These are phyloP conservation scores for Aspergillus ochraceoroseus DNA, from an alignment of 2,329 filamentous ascomycete species.

Conservation along the genomic window DNA sequence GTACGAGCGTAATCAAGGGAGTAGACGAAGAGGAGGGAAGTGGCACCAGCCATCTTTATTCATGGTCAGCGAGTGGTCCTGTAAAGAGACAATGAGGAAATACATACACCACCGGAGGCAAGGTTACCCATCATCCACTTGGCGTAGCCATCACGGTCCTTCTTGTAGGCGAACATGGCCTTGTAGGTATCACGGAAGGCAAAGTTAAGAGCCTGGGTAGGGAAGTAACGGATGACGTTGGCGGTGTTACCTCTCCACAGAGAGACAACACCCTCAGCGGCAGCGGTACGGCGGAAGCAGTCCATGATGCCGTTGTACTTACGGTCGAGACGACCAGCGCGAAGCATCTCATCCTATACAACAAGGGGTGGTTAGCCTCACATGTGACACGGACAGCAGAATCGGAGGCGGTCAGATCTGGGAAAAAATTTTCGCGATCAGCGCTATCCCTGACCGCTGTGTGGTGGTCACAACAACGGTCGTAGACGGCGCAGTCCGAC, in stretches of 20 bases:
- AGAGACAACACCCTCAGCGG: slow-evolving; percentile 86
- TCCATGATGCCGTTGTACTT: slow-evolving; percentile 92
- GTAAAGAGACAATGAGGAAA: not conserved
- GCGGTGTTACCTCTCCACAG: slow-evolving; percentile 99
- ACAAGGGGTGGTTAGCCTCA: no score
- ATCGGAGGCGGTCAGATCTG: not conserved
- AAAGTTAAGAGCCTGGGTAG: slow-evolving; percentile 99
- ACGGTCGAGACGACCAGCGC: slow-evolving; percentile 94
- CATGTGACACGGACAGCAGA: no score
- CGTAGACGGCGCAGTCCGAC: not conserved
- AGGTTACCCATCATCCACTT: slow-evolving; percentile 99
- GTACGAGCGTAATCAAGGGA: slow-evolving; percentile 99
- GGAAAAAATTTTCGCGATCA: slow-evolving; percentile 13
- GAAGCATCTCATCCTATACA: slow-evolving; percentile 99
- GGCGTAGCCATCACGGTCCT: slow-evolving; percentile 95
- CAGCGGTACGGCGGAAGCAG: slow-evolving; percentile 90
- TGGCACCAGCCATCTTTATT: slow-evolving; percentile 85
- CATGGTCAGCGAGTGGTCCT: slow-evolving; percentile 15
- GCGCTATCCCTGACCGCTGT: not conserved
- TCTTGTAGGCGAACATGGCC: slow-evolving; percentile 99
- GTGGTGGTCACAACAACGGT: not conserved
- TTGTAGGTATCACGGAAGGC: slow-evolving; percentile 99
- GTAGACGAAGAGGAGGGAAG: slow-evolving; percentile 99
- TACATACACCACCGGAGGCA: slow-evolving; percentile 96
- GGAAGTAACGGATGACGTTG: slow-evolving; percentile 99